Evolutionary conservation across 805 yeast genomes (phyloP).

Genomic region (Metahyphopichia silvanorum): DNA sequence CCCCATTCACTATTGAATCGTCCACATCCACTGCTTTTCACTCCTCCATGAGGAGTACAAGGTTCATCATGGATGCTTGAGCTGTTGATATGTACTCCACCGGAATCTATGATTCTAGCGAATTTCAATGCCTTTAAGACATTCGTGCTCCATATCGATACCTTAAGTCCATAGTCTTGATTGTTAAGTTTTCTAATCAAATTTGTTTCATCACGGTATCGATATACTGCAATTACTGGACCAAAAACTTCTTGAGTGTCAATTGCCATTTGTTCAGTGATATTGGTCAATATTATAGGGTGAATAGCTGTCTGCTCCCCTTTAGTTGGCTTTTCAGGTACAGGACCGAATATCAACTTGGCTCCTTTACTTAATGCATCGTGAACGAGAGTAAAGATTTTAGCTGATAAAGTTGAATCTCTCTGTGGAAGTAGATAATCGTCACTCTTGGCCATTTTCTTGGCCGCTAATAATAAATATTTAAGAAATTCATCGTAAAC

Average conservation of each 20-base stretch:
- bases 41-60: conserved; percentile 44
- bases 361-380: conserved; percentile 42
- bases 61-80: conserved; percentile 33
- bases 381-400: conserved; percentile 20
- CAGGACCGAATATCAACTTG: conserved; percentile 18
- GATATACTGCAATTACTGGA: conserved; percentile 34
- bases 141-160: conserved; percentile 40
- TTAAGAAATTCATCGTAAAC: conserved; percentile 27
- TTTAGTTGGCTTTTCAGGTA: conserved; percentile 2
- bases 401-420: conserved; percentile 16
- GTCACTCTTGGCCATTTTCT: conserved; percentile 9
- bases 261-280: conserved; percentile 26
- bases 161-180: conserved; percentile 35
- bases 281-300: conserved; percentile 32
- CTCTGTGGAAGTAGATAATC: conserved; percentile 28
- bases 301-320: conserved; percentile 1
- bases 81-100: conserved; percentile 39
- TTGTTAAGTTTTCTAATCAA: conserved; percentile 22
- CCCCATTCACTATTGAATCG: conserved; percentile 43
- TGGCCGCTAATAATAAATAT: conserved; percentile 13
- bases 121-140: conserved; percentile 27
- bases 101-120: conserved; percentile 34
- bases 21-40: conserved; percentile 37
- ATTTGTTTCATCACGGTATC: conserved; percentile 16
- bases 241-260: conserved; percentile 39